phyloP scores from a whole-genome alignment of 2,329 filamentous ascomycete genomes.

The Colletotrichum sp. region DNA sequence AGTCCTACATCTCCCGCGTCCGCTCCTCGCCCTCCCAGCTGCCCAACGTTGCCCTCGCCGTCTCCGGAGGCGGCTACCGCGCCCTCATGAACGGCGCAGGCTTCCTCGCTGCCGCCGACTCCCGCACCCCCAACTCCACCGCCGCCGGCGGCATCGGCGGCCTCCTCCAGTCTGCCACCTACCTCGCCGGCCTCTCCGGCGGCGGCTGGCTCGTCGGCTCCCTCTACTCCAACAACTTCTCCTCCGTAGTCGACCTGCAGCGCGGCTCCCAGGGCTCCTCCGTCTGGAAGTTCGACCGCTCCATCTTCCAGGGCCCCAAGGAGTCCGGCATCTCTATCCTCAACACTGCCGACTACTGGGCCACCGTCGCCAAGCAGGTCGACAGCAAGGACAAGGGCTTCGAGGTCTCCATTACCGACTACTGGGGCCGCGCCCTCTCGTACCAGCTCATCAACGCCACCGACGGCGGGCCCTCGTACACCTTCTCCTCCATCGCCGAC shows the following conservation, averaged over 20 bases:
- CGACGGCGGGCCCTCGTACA: constrained; percentile 76
- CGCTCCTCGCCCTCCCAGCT: constrained; percentile 67
- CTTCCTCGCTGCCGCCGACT: constrained; percentile 79
- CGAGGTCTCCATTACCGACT: constrained; percentile 78
- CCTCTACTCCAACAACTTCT: constrained; percentile 84
- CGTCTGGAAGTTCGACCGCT: constrained; percentile 46
- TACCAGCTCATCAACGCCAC: constrained; percentile 83
- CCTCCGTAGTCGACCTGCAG: constrained; percentile 64
- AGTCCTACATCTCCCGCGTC: constrained; percentile 69
- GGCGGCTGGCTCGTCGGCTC: constrained; percentile 87
- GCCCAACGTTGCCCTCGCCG: constrained; percentile 72
- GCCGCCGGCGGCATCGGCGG: constrained; percentile 74
- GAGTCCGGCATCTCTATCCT: constrained; percentile 35
- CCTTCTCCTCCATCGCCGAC: constrained; percentile 73
- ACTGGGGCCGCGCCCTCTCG: constrained; percentile 85
- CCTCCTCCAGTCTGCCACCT: constrained; percentile 80
- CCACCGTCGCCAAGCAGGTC: constrained; percentile 37
- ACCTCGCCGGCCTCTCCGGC: constrained; percentile 80
- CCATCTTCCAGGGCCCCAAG: constrained; percentile 44
- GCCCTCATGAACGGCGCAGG: constrained; percentile 87
- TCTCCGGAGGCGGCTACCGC: constrained; percentile 85
- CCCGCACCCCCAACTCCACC: constrained; percentile 68
- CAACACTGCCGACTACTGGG: constrained; percentile 39
- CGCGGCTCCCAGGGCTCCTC: constrained; percentile 38
- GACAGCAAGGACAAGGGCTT: constrained; percentile 44